Conservation (phyloP, 129 eudicot genomes). For the Lactuca saligna region DNA sequence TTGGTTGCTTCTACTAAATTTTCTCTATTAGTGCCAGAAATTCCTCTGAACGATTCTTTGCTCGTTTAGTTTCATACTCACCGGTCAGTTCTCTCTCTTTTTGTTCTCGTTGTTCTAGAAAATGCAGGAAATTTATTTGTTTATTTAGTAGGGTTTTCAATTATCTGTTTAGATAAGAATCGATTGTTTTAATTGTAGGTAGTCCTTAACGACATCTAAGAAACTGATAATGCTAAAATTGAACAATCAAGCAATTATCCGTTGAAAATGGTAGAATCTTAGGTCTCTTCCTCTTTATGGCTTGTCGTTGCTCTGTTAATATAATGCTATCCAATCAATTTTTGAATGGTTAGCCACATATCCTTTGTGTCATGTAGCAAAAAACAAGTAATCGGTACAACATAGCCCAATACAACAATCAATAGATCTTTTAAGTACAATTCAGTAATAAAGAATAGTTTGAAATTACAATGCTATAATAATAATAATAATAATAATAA, state of each 20-base stretch:
- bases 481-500: too few species aligned
- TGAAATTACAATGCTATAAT: too few species aligned
- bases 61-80: neutral
- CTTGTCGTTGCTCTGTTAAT: neutral
- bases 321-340: neutral
- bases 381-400: too few species aligned
- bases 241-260: neutral
- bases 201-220: neutral
- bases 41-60: neutral
- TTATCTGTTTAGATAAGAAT: neutral
- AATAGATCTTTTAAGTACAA: too few species aligned
- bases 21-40: neutral
- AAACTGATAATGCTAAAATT: neutral
- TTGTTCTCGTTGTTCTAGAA: neutral
- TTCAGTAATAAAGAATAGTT: too few species aligned
- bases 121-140: too few species aligned
- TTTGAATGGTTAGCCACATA: neutral
- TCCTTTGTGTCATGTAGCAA: too few species aligned
- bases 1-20: neutral
- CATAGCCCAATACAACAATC: neutral
- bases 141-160: neutral
- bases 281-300: neutral
- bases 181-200: neutral
- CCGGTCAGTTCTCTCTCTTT: neutral
- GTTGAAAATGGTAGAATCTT: neutral